phyloP scores from a whole-genome alignment of 768 basidiomycete genomes.

The Trametes gibbosa region DNA sequence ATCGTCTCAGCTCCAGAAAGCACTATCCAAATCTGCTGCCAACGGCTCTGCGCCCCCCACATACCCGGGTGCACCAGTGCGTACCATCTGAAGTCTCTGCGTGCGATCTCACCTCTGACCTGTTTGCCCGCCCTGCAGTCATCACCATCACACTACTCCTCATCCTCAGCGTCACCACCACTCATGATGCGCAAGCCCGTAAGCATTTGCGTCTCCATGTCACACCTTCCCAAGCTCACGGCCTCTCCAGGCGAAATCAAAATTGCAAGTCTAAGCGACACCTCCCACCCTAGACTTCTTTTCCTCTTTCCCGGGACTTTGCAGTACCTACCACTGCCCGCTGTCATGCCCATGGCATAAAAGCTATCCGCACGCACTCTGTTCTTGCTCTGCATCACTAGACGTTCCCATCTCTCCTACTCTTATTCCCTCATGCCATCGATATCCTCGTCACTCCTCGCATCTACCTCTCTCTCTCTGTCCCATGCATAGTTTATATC shows the following conservation, averaged over 20 bases:
- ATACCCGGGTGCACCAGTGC: constrained; percentile 21
- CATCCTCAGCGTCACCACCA: constrained; percentile 27
- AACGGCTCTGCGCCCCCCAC: constrained; percentile 20
- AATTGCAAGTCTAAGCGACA: constrained; percentile 24
- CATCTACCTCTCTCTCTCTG: constrained; percentile 10
- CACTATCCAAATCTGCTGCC: constrained; percentile 50
- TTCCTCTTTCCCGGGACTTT: constrained; percentile 23
- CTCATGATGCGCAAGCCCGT: constrained; percentile 37
- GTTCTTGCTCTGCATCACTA: constrained; percentile 24
- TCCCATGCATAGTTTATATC: constrained; percentile 16
- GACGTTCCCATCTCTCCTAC: constrained; percentile 19
- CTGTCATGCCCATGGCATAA: constrained; percentile 17
- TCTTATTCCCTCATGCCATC: constrained; percentile 23
- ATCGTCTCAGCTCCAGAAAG: constrained; percentile 55
- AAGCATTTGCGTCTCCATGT: constrained; percentile 10
- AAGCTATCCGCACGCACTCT: constrained; percentile 24
- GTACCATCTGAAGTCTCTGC: constrained; percentile 9
- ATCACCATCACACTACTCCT: constrained; percentile 20
- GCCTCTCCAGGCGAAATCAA: constrained; percentile 27
- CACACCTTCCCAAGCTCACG: background rate
- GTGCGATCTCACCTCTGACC: constrained; percentile 2
- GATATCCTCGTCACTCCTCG: constrained; percentile 18
- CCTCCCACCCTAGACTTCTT: constrained; percentile 20
- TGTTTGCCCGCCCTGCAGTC: constrained; percentile 4
- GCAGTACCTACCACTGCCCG: constrained; percentile 20